A percentile compares a stretch with the other conserved stretches of the same genome.
phyloP scores from a whole-genome alignment of 805 yeast genomes.

The Lipomyces japonicus region DNA sequence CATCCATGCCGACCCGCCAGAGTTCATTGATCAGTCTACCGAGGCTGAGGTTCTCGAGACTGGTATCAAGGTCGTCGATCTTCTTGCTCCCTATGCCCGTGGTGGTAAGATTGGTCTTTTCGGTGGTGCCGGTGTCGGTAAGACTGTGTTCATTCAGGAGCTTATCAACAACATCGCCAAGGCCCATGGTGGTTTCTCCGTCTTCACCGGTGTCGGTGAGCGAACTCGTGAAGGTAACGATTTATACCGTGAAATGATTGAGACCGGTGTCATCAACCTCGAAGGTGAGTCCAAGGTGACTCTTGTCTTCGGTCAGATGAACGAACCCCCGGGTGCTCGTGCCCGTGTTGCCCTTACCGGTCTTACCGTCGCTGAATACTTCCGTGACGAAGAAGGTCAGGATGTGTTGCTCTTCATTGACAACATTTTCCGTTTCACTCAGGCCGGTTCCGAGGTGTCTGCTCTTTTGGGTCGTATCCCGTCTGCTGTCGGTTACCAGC shows the following conservation, averaged over 20 bases:
- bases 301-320: constrained; percentile 99
- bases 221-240: constrained; percentile 99
- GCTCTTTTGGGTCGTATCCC: constrained; percentile 99
- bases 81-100: constrained; percentile 99
- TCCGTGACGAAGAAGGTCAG: constrained; percentile 99
- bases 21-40: constrained; percentile 95
- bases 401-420: constrained; percentile 99
- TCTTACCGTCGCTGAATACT: constrained; percentile 99
- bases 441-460: constrained; percentile 99
- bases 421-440: constrained; percentile 99
- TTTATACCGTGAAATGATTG: constrained; percentile 99
- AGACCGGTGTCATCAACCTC: constrained; percentile 99
- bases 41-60: constrained; percentile 97
- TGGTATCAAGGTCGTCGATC: constrained; percentile 98
- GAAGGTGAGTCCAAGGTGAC: constrained; percentile 99
- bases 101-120: constrained; percentile 99
- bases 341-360: constrained; percentile 99
- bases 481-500: constrained; percentile 99
- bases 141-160: constrained; percentile 99
- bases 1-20: constrained; percentile 97
- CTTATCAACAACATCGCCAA: constrained; percentile 99
- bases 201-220: constrained; percentile 99
- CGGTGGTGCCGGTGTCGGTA: constrained; percentile 99
- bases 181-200: constrained; percentile 99
- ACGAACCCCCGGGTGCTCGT: constrained; percentile 99